Evolutionary conservation across 345 rosid genomes (phyloP).

Genomic region (Diplotaxis tenuifolia): DNA sequence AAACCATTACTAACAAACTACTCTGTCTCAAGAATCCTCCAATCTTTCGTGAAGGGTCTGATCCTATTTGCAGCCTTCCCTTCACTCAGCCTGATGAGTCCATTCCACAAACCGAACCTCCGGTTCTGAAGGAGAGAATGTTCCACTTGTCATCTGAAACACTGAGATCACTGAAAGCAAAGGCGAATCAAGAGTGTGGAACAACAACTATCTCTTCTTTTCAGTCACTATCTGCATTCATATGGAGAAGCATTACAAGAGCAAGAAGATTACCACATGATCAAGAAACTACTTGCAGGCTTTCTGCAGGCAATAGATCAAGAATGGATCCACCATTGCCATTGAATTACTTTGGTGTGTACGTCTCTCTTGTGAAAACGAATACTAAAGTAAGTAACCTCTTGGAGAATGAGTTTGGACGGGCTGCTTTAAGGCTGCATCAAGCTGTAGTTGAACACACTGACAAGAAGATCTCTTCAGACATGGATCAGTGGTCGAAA

Average conservation of each 20-base stretch:
- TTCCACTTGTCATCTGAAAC: constrained; percentile 64
- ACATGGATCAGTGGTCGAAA: not conserved
- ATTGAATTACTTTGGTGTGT: constrained; percentile 54
- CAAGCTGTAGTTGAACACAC: constrained; percentile 43
- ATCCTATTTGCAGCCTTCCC: constrained; percentile 46
- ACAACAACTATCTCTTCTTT: constrained; percentile 60
- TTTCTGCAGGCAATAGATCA: constrained; percentile 47
- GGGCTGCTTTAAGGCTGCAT: constrained; percentile 67
- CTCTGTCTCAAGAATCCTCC: constrained; percentile 50
- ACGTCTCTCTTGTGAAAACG: constrained; percentile 30
- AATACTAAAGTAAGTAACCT: constrained; percentile 43
- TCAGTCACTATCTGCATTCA: constrained; percentile 54
- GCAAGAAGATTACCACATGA: constrained; percentile 40
- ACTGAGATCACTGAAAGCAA: constrained; percentile 46
- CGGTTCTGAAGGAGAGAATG: constrained; percentile 47
- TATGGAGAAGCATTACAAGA: constrained; percentile 60
- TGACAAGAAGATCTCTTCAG: constrained; percentile 30
- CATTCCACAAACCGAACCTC: constrained; percentile 37
- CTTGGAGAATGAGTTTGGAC: constrained; percentile 49
- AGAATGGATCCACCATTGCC: constrained; percentile 56
- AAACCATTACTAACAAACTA: not conserved
- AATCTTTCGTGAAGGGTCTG: constrained; percentile 40
- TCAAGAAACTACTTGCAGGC: constrained; percentile 45
- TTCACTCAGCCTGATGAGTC: constrained; percentile 38
- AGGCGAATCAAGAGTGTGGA: constrained; percentile 55